Conservation (phyloP, 768 basidiomycete genomes). For the Russula sp. region DNA sequence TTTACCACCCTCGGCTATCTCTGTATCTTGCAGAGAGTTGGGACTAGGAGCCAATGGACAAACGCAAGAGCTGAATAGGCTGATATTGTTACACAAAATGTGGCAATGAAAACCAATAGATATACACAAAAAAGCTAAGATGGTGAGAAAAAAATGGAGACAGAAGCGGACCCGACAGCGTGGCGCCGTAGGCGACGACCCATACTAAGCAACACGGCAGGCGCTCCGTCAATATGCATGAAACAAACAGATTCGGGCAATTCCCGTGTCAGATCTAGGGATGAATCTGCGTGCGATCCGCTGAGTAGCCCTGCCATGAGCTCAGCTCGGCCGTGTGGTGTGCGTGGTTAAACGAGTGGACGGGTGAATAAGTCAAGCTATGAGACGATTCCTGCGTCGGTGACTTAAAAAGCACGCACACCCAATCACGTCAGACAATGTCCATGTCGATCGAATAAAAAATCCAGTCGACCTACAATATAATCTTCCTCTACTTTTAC, state of each 20-base stretch:
- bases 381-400: slow-evolving; percentile 30
- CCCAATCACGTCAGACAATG: neutral
- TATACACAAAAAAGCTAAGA: slow-evolving; percentile 21
- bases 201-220: slow-evolving; percentile 27
- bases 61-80: slow-evolving; percentile 17
- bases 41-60: neutral
- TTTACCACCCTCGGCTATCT: neutral
- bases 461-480: slow-evolving; percentile 17
- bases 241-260: slow-evolving; percentile 24
- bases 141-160: slow-evolving; percentile 17
- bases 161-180: slow-evolving; percentile 18
- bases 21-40: neutral
- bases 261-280: slow-evolving; percentile 42
- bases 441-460: neutral
- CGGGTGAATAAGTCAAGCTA: slow-evolving; percentile 24
- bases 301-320: slow-evolving; percentile 63
- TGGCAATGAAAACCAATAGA: slow-evolving; percentile 25
- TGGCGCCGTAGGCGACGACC: slow-evolving; percentile 24
- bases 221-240: slow-evolving; percentile 26
- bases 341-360: slow-evolving; percentile 30
- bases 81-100: slow-evolving; percentile 29
- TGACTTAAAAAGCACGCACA: slow-evolving; percentile 17
- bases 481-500: slow-evolving; percentile 33
- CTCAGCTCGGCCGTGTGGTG: slow-evolving; percentile 45
- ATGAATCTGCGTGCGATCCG: slow-evolving; percentile 61